Evolutionary conservation across 2,329 filamentous ascomycete genomes (phyloP), one percentile per base, ranked within the genome.

Genomic region (Talaromyces rugulosus): DNA sequence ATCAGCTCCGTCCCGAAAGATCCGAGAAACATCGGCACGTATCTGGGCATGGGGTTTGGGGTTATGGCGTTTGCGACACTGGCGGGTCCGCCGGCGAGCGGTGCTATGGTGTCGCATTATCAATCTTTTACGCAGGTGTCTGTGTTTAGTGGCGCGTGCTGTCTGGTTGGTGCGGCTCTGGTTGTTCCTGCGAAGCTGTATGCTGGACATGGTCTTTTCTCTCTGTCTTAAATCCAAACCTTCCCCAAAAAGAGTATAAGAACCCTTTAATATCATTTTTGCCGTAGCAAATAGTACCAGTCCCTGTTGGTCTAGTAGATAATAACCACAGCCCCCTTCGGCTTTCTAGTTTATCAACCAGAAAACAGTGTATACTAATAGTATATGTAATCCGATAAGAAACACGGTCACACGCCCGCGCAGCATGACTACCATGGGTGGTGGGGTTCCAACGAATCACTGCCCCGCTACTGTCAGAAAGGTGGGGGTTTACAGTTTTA

Each of bases 21-120:
- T 5, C 31, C 62, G 2, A 62, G 63, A 16, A 62, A 69, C 51
- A 65, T 68, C 28, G 65, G 67, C 3, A 66, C 66, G 7, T 66
- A 67, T 40, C 56, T 68, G 58, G 66, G 67, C 1, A 68, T 68
- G 63, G 68, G 66, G 7, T 54, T 71, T 59, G 66, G 70, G 1
- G 52, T 82, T 1, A 70, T 73, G 5, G 75, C 77, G 0, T 57
- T 85, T 34, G 81, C 77, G 0, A 75, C 74, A 4, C 66, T 87
- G 36, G 74, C 83, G 4, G 83, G 81, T 0, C 78, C 79, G 12
- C 81, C 82, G 0, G 72, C 81, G 52, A 79, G 77, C 57, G 81
- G 81, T 3, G 77, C 73, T 0, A 69, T 83, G 51, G 67, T 85
- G 3, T 71, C 76, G 3, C 66, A 58, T 9, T 82, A 80, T 60